These are phyloP conservation scores for Beauveria bassiana DNA, from an alignment of 2,329 filamentous ascomycete genomes.

Conservation along the genomic window DNA sequence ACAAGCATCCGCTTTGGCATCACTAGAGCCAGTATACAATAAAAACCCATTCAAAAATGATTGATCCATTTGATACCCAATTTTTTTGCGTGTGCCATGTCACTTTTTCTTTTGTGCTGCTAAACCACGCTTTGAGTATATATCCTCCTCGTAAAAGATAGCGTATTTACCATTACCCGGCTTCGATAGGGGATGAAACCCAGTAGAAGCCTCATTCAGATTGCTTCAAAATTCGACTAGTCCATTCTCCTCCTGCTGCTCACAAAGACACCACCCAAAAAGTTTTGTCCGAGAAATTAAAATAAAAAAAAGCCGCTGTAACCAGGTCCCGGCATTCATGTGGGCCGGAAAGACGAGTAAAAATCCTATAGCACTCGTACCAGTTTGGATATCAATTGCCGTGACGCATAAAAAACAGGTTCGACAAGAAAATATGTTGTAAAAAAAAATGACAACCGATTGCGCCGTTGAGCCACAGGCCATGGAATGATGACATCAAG, in stretches of 20 bases:
- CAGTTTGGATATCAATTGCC: slow-evolving; percentile 7
- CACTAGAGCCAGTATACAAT: not conserved
- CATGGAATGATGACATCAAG: not conserved
- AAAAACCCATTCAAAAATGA: not conserved
- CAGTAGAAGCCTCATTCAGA: not conserved
- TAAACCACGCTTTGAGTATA: not conserved
- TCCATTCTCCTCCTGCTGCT: not conserved
- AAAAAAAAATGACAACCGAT: not conserved
- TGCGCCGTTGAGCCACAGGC: not conserved
- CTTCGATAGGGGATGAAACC: not conserved
- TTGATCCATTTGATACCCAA: not conserved
- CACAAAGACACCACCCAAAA: not conserved
- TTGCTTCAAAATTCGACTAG: not conserved
- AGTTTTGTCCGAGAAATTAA: slow-evolving; percentile 6
- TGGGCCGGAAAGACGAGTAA: slow-evolving; percentile 4
- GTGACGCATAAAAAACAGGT: slow-evolving; percentile 4
- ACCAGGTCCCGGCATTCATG: not conserved
- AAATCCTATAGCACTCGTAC: slow-evolving; percentile 8
- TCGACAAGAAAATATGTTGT: not conserved
- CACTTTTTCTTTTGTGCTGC: not conserved
- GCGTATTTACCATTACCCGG: slow-evolving; percentile 12
- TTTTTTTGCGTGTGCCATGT: not conserved
- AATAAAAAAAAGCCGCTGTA: not conserved
- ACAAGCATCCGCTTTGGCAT: not conserved
- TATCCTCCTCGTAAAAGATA: not conserved